Base-by-base conservation (phyloP, 495 filamentous ascomycete species). In the Chaetomidium leptoderma region DNA sequence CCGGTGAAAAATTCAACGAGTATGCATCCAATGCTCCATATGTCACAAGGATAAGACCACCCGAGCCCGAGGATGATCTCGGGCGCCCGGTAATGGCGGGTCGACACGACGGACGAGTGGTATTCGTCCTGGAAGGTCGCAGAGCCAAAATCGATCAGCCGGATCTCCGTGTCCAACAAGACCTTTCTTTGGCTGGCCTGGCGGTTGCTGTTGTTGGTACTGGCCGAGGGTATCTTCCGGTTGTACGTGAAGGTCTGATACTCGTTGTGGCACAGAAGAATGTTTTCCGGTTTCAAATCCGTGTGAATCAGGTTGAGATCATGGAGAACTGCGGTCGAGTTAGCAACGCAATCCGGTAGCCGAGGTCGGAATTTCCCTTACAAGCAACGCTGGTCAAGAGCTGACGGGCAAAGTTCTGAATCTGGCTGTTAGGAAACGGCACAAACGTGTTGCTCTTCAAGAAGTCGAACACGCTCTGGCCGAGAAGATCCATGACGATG, bases 11-110 rank as follows among this genome's bases (percentile, higher is more conserved):
- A 98, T 63, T 98, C 93, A n/a, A 98, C 95, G 40, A 98, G 74
- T 59, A 98, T 98, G 64, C 93, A 98, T 7, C 95, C 95, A 49
- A 98, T 97, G 76, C 92, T 97, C 95, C 93, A 98, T 44, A 98
- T 92, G 66, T 98, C 93, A 66, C 95, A 97, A 0, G 93, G 92
- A 69, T 88, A 97, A 57, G 90, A 97, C 95, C 93, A 98, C 16
- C 95, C 95, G 3, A 97, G 78, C 13, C 95, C 93, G 33, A 98
- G 78, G 49, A 98, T 98, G 65, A 98, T 98, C 67, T 98, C 95
- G 0, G 93, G 95, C 0, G 93, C 93, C 47, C 93, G 84, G 63
- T 98, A 98, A 67, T 98, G 95, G 13, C 93, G 82, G 0, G 93
- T 98, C 6, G 91, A 96, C 6, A 98, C 93, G 2, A 98, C 95